These are phyloP conservation scores for Hortaea sp. DNA, from an alignment of 2,329 filamentous ascomycete genomes.

Conservation along the genomic window DNA sequence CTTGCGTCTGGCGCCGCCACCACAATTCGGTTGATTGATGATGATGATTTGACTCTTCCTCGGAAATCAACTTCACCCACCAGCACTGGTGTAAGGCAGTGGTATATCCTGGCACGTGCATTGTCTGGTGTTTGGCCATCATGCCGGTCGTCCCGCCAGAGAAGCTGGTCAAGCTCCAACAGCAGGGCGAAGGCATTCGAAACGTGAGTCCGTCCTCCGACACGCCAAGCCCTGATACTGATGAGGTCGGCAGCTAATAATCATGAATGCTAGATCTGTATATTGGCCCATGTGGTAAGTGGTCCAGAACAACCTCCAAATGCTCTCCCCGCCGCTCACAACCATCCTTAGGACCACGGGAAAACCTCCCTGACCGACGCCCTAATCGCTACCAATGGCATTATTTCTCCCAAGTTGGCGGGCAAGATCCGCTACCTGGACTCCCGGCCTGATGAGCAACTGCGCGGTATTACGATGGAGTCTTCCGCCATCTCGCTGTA, in stretches of 20 bases:
- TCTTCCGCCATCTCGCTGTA: slow-evolving; percentile 94
- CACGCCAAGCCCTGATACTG: slow-evolving; percentile 1
- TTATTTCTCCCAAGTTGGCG: slow-evolving; percentile 94
- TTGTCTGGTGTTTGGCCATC: slow-evolving; percentile 4
- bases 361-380: slow-evolving; percentile 96
- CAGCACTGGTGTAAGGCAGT: no score
- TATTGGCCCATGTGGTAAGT: slow-evolving; percentile 78
- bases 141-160: slow-evolving; percentile 93
- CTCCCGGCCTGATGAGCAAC: slow-evolving; percentile 89
- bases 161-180: slow-evolving; percentile 82
- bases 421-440: slow-evolving; percentile 98
- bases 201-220: slow-evolving; percentile 54
- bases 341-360: slow-evolving; percentile 63
- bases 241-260: slow-evolving; percentile 12
- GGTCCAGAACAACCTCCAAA: not conserved
- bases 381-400: slow-evolving; percentile 95
- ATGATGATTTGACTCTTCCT: no score
- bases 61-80: no score
- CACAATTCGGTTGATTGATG: no score
- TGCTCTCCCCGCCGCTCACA: not conserved
- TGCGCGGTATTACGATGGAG: slow-evolving; percentile 98
- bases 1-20: no score
- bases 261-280: slow-evolving; percentile 54
- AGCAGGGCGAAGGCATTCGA: slow-evolving; percentile 76
- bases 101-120: no score